Conservation (phyloP, 257 asterid species). For the Solanum neorickii region DNA sequence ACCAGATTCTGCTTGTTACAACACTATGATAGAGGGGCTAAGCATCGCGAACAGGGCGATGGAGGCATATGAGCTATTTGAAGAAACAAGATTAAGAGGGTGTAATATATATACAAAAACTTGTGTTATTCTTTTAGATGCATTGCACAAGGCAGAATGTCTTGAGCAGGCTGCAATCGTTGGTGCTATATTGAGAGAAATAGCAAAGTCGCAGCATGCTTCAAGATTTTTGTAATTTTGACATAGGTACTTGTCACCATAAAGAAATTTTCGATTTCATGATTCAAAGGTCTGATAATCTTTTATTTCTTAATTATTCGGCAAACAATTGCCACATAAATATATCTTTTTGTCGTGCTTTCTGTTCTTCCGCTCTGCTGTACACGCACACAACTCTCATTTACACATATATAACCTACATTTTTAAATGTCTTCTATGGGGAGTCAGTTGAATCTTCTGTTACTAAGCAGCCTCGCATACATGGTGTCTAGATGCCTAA, state of each 20-base stretch:
- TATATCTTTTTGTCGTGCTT: not conserved
- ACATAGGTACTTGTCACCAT: not conserved
- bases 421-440: not conserved
- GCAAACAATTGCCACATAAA: not conserved
- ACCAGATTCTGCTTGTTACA: conserved; percentile 92
- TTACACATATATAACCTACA: not conserved
- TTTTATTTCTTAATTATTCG: not conserved
- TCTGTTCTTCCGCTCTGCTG: not conserved
- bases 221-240: conserved; percentile 37
- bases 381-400: not conserved
- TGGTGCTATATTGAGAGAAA: conserved; percentile 82
- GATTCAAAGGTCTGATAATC: not conserved
- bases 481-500: not conserved
- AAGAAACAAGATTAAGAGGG: conserved; percentile 76
- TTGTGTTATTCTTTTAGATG: conserved; percentile 79
- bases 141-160: conserved; percentile 86
- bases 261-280: not conserved
- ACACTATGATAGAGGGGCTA: conserved; percentile 80
- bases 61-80: conserved; percentile 75
- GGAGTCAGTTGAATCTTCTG: not conserved
- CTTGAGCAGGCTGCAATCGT: conserved; percentile 91
- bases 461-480: not conserved
- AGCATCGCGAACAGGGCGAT: conserved; percentile 61
- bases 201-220: conserved; percentile 89
- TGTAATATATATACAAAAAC: conserved; percentile 70